A percentile compares a stretch with the other conserved stretches of the same genome.
phyloP scores from a whole-genome alignment of 2,329 filamentous ascomycete genomes.

The Aspergillus tamarii region DNA sequence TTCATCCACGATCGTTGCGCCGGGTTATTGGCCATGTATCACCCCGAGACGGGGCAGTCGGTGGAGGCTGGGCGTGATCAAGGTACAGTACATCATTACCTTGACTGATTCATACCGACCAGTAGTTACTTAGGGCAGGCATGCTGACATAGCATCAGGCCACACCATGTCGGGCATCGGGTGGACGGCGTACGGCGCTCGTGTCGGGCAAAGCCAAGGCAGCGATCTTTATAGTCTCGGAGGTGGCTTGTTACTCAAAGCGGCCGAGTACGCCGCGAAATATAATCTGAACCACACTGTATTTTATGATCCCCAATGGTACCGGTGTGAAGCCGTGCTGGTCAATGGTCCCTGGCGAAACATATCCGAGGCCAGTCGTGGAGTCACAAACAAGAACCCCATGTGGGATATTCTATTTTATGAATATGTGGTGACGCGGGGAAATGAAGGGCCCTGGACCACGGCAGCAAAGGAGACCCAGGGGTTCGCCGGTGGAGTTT shows the following conservation, averaged over 20 bases:
- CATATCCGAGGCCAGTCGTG: slow-evolving; percentile 25
- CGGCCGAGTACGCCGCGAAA: slow-evolving; percentile 43
- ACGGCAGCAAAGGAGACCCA: slow-evolving; percentile 18
- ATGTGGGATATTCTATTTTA: slow-evolving; percentile 35
- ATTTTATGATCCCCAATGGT: slow-evolving; percentile 39
- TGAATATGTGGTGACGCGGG: slow-evolving; percentile 31
- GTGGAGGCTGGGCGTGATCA: slow-evolving; percentile 46
- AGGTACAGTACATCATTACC: background rate
- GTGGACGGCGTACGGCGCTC: slow-evolving; percentile 41
- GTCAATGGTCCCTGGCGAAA: slow-evolving; percentile 44
- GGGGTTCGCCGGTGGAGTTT: slow-evolving; percentile 20
- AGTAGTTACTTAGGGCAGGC: no score
- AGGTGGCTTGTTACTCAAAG: slow-evolving; percentile 39
- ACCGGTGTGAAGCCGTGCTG: slow-evolving; percentile 45
- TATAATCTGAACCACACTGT: slow-evolving; percentile 44
- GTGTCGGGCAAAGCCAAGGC: slow-evolving; percentile 41
- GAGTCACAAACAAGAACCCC: slow-evolving; percentile 21
- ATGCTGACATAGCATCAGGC: slow-evolving; percentile 12
- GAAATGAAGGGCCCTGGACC: slow-evolving; percentile 23
- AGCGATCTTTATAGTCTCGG: slow-evolving; percentile 37
- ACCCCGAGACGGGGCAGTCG: slow-evolving; percentile 39
- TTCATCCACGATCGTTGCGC: slow-evolving; percentile 44
- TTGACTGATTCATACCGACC: no score
- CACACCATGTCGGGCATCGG: slow-evolving; percentile 37
- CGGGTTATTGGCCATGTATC: slow-evolving; percentile 33